Evolutionary conservation across 441 rosid species (phyloP).

Genomic region (California macrophylla): DNA sequence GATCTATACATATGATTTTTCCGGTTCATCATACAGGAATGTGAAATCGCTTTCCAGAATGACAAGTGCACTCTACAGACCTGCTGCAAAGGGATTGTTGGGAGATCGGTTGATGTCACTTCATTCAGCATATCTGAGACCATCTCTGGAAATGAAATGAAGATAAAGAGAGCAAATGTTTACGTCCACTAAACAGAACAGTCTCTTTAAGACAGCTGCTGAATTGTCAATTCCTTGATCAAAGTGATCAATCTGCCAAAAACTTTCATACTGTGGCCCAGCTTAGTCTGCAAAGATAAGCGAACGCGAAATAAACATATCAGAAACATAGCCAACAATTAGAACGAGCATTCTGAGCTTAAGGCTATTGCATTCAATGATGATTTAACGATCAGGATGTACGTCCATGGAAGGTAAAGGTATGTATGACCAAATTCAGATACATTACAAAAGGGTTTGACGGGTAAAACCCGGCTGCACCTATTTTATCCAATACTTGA

Average conservation of each 20-base stretch:
- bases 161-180: not conserved
- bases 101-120: not conserved
- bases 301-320: not conserved
- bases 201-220: constrained; percentile 29
- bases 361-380: not conserved
- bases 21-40: too few relatives aligned
- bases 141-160: not conserved
- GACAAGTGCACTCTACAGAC: too few relatives aligned
- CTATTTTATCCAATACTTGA: too few relatives aligned
- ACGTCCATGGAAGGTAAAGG: not conserved
- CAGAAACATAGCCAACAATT: not conserved
- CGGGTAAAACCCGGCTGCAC: too few relatives aligned
- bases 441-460: not conserved
- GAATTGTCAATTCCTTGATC: constrained; percentile 64
- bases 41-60: not conserved
- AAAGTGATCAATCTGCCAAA: constrained; percentile 64
- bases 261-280: constrained; percentile 63
- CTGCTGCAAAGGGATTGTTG: too few relatives aligned
- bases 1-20: not conserved
- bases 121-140: not conserved
- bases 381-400: not conserved
- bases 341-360: not conserved
- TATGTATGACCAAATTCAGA: not conserved
- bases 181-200: not conserved
- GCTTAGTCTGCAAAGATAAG: constrained; percentile 48